These are phyloP conservation scores for Fusarium xylarioides DNA, from an alignment of 2,329 filamentous ascomycete species.

Conservation along the genomic window DNA sequence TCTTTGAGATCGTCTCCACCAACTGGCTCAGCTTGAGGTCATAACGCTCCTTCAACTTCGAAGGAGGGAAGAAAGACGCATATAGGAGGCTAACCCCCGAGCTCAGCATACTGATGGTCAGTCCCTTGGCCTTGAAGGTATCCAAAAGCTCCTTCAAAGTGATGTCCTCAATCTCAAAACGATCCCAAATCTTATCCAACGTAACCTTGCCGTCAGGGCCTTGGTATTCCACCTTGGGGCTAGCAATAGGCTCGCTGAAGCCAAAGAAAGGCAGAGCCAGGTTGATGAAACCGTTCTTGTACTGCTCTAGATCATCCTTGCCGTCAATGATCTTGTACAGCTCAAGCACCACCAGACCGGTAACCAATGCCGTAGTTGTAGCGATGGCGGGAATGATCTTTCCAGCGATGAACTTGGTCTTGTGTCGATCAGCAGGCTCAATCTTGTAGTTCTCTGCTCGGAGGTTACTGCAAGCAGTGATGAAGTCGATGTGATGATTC, in stretches of 20 bases:
- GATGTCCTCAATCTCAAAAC: slow-evolving; percentile 89
- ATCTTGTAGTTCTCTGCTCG: slow-evolving; percentile 99
- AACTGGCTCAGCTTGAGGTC: slow-evolving; percentile 87
- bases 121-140: slow-evolving; percentile 80
- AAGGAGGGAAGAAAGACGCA: slow-evolving; percentile 86
- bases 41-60: slow-evolving; percentile 83
- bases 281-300: slow-evolving; percentile 99
- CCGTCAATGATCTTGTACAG: slow-evolving; percentile 96
- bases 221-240: slow-evolving; percentile 90
- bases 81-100: slow-evolving; percentile 97
- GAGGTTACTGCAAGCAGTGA: slow-evolving; percentile 95
- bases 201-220: slow-evolving; percentile 80
- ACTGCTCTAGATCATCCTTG: slow-evolving; percentile 96
- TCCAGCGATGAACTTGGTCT: slow-evolving; percentile 99
- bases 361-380: slow-evolving; percentile 95
- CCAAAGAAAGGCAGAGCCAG: slow-evolving; percentile 96
- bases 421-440: slow-evolving; percentile 88
- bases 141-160: slow-evolving; percentile 85
- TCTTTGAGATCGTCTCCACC: slow-evolving; percentile 89
- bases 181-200: slow-evolving; percentile 97
- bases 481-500: slow-evolving; percentile 99
- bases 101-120: slow-evolving; percentile 91
- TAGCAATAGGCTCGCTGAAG: slow-evolving; percentile 95
- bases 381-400: slow-evolving; percentile 99
- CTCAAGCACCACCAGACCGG: slow-evolving; percentile 90